Base-by-base conservation (phyloP, 176 grass and related monocot species). In the Avena sativa region DNA sequence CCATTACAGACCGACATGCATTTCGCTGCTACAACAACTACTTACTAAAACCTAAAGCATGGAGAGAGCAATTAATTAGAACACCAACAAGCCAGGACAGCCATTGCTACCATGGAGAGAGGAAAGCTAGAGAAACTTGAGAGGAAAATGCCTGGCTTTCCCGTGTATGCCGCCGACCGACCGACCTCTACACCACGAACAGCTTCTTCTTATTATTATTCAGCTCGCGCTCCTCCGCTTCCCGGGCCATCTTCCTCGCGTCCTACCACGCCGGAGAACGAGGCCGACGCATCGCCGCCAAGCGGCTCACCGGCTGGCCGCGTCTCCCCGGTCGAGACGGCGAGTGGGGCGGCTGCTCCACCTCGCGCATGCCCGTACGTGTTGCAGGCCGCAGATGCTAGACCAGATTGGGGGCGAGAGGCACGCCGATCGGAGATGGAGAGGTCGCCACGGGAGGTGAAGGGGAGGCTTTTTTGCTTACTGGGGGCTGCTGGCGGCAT, bases 91-190 rank as follows among this genome's bases (percentile, higher is more conserved):
- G 34, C 21, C 28, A 85, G 34, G 73, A 50, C 12, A 82, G 71
- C 47, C 48, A 53, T 40, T 38, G 12, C 14, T 16, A 17, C 14
- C 30, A 70, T 75, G 13, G 78, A 83, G 90, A 80, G 86, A 92
- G 91, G 91, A 90, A 96, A 96, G 94, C 87, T 83, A 91, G 93
- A 81, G 64, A 40, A 84, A 76, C 82, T 83, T 43, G 81, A 56
- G 88, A 94, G 88, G 92, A 94, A 52, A 76, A 53, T 97, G 95
- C 95, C 95, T 97, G 95, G 90, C 92, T 94, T 94, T 94, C 86
- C 92, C 95, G 75, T 97, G 95, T 97, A 97, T 91, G 95, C 95
- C 95, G 40, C 40, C 40, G 89, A 91, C 73, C 68, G 78, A 82
- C 20, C 62, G 76, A 85, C 16, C 80, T 50, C 44, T 63, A 79